These are phyloP conservation scores for Sanghuangporus weigelae DNA, from an alignment of 1,284 basidiomycete genomes.

Conservation along the genomic window DNA sequence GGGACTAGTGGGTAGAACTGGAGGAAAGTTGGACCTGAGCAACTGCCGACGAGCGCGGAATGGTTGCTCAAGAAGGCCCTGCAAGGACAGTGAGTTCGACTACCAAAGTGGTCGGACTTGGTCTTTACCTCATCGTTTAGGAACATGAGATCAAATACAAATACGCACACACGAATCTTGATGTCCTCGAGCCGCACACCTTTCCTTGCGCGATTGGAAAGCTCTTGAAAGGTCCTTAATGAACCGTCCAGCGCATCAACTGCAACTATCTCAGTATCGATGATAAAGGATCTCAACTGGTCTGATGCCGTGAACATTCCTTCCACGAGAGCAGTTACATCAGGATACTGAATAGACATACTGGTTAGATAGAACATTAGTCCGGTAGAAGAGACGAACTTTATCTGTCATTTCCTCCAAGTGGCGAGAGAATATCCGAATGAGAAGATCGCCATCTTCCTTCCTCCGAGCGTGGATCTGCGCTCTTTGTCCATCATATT, in stretches of 20 bases:
- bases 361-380: constrained; percentile 16
- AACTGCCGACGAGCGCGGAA: constrained; percentile 71
- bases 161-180: constrained; percentile 79
- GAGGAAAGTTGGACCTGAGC: constrained; percentile 55
- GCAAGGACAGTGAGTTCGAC: constrained; percentile 10
- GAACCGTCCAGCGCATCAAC: constrained; percentile 62
- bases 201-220: constrained; percentile 83
- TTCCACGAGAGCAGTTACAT: constrained; percentile 61
- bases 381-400: constrained; percentile 31
- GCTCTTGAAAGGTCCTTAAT: constrained; percentile 79
- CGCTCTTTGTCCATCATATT: constrained; percentile 85
- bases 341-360: constrained; percentile 68
- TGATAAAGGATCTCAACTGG: constrained; percentile 68
- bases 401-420: constrained; percentile 91
- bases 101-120: neutral
- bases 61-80: constrained; percentile 68
- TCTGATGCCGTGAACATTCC: constrained; percentile 39
- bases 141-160: constrained; percentile 89
- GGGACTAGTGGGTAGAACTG: constrained; percentile 40
- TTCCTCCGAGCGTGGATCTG: constrained; percentile 70
- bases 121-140: constrained; percentile 67
- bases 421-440: constrained; percentile 84
- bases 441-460: constrained; percentile 37
- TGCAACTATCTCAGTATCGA: constrained; percentile 82
- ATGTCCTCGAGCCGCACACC: constrained; percentile 79